Evolutionary conservation across 371 early-diverging fungal genomes (phyloP).

Genomic region (Mortierella polycephala): DNA sequence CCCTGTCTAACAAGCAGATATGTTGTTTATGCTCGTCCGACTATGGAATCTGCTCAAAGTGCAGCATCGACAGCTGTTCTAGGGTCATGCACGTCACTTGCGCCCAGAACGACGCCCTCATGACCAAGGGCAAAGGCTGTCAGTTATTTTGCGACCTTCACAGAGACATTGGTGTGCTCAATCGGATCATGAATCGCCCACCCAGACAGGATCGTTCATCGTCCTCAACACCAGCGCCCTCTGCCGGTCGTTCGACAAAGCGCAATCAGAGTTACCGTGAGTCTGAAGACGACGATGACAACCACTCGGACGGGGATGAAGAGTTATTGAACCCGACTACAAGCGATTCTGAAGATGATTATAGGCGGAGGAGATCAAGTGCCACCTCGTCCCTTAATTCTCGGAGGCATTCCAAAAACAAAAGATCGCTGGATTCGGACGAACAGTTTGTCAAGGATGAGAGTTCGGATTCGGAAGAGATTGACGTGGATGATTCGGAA

Average conservation of each 20-base stretch:
- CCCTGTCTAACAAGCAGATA: constrained; percentile 13
- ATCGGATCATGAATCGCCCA: constrained; percentile 22
- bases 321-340: neutral
- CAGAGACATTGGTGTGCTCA: constrained; percentile 25
- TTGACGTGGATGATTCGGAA: constrained; percentile 45
- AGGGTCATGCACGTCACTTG: constrained; percentile 48
- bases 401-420: constrained; percentile 11
- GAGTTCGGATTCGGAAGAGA: constrained; percentile 1
- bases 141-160: constrained; percentile 36
- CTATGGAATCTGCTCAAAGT: constrained; percentile 32
- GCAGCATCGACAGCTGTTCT: constrained; percentile 26
- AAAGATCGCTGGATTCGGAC: constrained; percentile 13
- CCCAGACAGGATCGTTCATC: constrained; percentile 5
- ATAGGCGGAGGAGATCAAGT: constrained; percentile 15
- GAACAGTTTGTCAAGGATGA: neutral
- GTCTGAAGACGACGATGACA: constrained; percentile 29
- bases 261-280: constrained; percentile 54
- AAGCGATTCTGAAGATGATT: constrained; percentile 17
- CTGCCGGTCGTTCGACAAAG: constrained; percentile 56
- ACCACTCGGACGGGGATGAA: constrained; percentile 26
- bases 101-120: constrained; percentile 26
- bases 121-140: constrained; percentile 25
- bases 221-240: constrained; percentile 5
- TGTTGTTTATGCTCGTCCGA: constrained; percentile 42
- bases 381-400: constrained; percentile 9